Conservation (phyloP, 2,329 filamentous ascomycete genomes). For the Pseudocercospora ulei region DNA sequence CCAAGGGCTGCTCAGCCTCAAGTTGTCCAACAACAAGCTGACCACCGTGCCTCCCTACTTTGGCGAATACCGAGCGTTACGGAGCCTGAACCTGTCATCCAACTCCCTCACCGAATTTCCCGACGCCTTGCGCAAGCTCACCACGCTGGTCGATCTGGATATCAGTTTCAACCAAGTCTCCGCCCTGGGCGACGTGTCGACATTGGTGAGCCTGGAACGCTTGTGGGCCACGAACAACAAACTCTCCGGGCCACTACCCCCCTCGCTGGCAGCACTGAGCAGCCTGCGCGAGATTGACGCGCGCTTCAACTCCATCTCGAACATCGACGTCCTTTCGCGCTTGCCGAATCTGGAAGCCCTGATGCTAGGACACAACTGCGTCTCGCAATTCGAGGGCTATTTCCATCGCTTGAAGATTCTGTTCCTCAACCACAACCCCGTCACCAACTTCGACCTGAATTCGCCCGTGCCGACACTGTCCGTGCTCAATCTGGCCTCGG, state of each 20-base stretch:
- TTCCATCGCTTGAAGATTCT: conserved; percentile 76
- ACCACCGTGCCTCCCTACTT: conserved; percentile 73
- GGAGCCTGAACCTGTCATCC: conserved; percentile 83
- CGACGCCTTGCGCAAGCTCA: conserved; percentile 69
- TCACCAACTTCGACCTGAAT: conserved; percentile 83
- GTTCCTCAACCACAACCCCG: conserved; percentile 85
- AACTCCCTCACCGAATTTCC: conserved; percentile 84
- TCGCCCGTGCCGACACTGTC: conserved; percentile 70
- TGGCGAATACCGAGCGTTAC: conserved; percentile 63
- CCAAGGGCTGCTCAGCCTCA: conserved; percentile 71
- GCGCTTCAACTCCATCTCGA: conserved; percentile 81
- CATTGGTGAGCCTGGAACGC: conserved; percentile 69
- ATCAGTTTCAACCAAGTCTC: conserved; percentile 92
- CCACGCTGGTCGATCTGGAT: conserved; percentile 80
- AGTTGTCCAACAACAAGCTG: conserved; percentile 85
- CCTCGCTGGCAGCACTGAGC: conserved; percentile 57
- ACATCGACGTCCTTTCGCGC: conserved; percentile 75
- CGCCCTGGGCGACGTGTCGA: conserved; percentile 67
- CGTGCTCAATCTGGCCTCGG: conserved; percentile 78
- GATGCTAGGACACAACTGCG: conserved; percentile 81
- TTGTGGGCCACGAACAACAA: conserved; percentile 95
- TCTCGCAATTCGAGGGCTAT: conserved; percentile 81
- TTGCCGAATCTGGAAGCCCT: conserved; percentile 81
- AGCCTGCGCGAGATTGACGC: conserved; percentile 86
- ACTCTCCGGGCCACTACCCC: conserved; percentile 62